Conservation (phyloP, 345 rosid species). For the Combretum micranthum region DNA sequence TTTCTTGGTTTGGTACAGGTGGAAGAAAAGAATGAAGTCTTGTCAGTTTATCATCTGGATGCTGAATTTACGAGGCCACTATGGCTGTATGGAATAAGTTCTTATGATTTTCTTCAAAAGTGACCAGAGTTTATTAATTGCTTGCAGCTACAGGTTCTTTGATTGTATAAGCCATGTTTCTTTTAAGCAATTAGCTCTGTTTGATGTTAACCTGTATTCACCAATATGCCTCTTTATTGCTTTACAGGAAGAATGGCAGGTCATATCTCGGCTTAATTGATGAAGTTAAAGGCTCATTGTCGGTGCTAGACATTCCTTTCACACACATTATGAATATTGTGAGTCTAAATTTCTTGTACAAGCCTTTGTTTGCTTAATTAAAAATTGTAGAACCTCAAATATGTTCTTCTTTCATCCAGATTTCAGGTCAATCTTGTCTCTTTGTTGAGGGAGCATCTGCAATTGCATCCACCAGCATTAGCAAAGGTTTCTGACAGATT, state of each 20-base stretch:
- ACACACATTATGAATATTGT: conserved; percentile 82
- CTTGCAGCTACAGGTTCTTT: conserved; percentile 72
- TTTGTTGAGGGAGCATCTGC: conserved; percentile 88
- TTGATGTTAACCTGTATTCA: no score
- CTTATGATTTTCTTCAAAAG: conserved; percentile 64
- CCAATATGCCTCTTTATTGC: conserved; percentile 3
- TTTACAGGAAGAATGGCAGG: conserved; percentile 82
- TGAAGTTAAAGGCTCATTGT: conserved; percentile 47
- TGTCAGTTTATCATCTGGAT: conserved; percentile 47
- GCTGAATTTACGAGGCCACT: conserved; percentile 88
- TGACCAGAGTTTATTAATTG: conserved; percentile 54
- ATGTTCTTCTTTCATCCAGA: conserved; percentile 33
- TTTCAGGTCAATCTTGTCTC: conserved; percentile 50
- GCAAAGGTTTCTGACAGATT: conserved; percentile 49
- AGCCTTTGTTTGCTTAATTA: no score
- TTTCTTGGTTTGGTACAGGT: conserved; percentile 18
- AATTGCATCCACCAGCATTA: conserved; percentile 70
- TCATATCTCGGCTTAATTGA: conserved; percentile 77
- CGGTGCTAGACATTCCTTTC: conserved; percentile 77
- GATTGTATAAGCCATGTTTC: no score
- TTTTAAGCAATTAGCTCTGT: no score
- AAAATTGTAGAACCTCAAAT: background rate
- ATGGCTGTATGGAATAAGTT: conserved; percentile 77
- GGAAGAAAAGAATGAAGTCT: conserved; percentile 56
- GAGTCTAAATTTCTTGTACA: no score